Conservation (phyloP, 2,329 filamentous ascomycete species). For the Didymella keratinophila region DNA sequence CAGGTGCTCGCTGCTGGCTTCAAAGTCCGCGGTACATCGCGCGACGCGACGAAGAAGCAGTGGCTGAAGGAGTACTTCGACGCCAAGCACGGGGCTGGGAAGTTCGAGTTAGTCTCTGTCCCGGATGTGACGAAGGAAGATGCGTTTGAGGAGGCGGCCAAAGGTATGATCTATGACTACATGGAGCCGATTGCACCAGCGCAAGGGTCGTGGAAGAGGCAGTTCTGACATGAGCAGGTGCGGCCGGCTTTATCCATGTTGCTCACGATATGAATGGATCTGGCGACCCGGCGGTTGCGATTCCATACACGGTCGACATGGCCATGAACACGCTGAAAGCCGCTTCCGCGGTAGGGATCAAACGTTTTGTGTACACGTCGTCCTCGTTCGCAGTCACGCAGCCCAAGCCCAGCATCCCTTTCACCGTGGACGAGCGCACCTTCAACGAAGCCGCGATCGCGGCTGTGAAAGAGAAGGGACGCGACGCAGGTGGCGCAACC, state of each 20-base stretch:
- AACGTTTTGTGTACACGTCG: constrained; percentile 56
- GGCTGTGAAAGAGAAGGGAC: constrained; percentile 34
- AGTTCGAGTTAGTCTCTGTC: constrained; percentile 42
- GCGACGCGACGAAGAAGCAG: constrained; percentile 38
- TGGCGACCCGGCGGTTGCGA: constrained; percentile 49
- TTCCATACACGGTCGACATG: constrained; percentile 51
- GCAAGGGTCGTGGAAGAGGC: too few relatives aligned
- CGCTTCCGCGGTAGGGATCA: constrained; percentile 44
- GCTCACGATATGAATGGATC: constrained; percentile 54
- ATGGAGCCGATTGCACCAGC: too few relatives aligned
- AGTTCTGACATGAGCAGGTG: too few relatives aligned
- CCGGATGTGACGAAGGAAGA: constrained; percentile 24
- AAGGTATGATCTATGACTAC: too few relatives aligned
- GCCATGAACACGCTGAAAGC: constrained; percentile 53
- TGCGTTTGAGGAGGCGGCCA: too few relatives aligned
- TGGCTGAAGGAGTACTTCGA: constrained; percentile 45
- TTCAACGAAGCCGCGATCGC: constrained; percentile 51
- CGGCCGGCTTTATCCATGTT: constrained; percentile 56
- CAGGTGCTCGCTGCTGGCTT: constrained; percentile 44
- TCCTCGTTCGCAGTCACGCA: constrained; percentile 50
- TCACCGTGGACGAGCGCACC: constrained; percentile 44
- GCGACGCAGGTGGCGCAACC: background rate
- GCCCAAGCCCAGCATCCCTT: constrained; percentile 45
- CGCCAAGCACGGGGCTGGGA: constrained; percentile 29
- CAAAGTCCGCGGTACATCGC: constrained; percentile 46